Percentiles rank a stretch among this genome's conserved stretches.
phyloP scores from a whole-genome alignment of 2,329 filamentous ascomycete genomes.

The Drechslerella dactyloides region DNA sequence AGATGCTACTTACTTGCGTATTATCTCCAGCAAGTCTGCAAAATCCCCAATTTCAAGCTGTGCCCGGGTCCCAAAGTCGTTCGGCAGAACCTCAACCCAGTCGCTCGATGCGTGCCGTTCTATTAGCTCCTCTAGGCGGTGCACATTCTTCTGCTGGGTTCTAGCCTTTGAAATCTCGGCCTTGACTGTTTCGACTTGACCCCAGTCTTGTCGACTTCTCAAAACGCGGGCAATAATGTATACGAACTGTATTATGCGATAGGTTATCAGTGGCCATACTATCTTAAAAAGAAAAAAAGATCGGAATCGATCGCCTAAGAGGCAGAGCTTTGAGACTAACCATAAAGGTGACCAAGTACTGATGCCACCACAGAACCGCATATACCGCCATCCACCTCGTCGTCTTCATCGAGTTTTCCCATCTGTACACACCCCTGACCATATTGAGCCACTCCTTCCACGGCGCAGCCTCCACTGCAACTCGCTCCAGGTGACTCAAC shows the following conservation, averaged over 20 bases:
- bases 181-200: conserved; percentile 34
- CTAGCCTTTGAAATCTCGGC: conserved; percentile 17
- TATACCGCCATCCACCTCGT: conserved; percentile 36
- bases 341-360: conserved; percentile 24
- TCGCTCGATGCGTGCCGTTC: conserved; percentile 25
- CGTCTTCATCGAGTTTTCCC: conserved; percentile 32
- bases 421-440: conserved; percentile 33
- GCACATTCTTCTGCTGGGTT: conserved; percentile 14
- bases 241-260: conserved; percentile 12
- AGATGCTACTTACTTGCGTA: conserved; percentile 20
- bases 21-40: conserved; percentile 30
- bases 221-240: conserved; percentile 38
- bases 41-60: conserved; percentile 32
- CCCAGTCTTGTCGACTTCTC: conserved; percentile 31
- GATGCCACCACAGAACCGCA: conserved; percentile 22
- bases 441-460: conserved; percentile 32
- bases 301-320: background rate
- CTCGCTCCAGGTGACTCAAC: conserved; percentile 33
- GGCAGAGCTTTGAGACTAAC: background rate
- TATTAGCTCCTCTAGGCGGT: conserved; percentile 16
- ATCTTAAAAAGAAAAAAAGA: background rate
- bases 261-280: background rate
- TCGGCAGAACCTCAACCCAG: conserved; percentile 35
- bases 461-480: conserved; percentile 30
- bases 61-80: conserved; percentile 18